Evolutionary conservation across 1,284 basidiomycete species (phyloP).

Genomic region (Fomitopsis pinicola): DNA sequence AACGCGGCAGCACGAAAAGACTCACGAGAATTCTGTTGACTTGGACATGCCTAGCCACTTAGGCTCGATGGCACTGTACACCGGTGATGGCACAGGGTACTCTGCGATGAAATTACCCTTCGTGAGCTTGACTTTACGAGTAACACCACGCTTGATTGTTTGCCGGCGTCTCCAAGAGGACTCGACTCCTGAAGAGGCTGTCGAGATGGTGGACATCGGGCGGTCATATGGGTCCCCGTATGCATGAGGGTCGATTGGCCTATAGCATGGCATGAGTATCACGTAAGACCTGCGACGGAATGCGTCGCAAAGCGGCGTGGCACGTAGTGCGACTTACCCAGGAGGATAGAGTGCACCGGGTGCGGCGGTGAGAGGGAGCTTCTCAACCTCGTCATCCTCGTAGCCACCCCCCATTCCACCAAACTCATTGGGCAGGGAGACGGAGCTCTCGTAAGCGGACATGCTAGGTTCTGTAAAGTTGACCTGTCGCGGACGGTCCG

Average conservation of each 20-base stretch:
- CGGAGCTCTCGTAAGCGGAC: slow-evolving; percentile 45
- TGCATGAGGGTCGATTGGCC: slow-evolving; percentile 54
- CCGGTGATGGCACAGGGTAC: slow-evolving; percentile 86
- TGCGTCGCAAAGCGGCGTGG: slow-evolving; percentile 1
- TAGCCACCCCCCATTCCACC: slow-evolving; percentile 36
- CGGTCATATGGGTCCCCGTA: slow-evolving; percentile 69
- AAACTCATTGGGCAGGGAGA: slow-evolving; percentile 53
- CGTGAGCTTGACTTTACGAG: slow-evolving; percentile 91
- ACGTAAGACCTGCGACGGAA: neutral
- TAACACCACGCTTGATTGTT: slow-evolving; percentile 88
- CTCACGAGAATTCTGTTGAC: slow-evolving; percentile 83
- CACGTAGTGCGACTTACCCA: slow-evolving; percentile 39
- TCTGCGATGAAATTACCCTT: slow-evolving; percentile 90
- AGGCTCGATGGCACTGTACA: slow-evolving; percentile 80
- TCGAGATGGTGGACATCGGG: slow-evolving; percentile 61
- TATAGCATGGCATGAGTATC: slow-evolving; percentile 20
- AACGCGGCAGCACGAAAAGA: slow-evolving; percentile 11
- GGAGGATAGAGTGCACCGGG: slow-evolving; percentile 70
- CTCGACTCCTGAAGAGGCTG: slow-evolving; percentile 62
- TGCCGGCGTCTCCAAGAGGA: slow-evolving; percentile 83
- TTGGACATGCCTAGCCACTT: slow-evolving; percentile 65
- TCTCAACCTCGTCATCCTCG: slow-evolving; percentile 68
- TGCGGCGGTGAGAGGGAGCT: slow-evolving; percentile 61
- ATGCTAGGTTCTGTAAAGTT: slow-evolving; percentile 55
- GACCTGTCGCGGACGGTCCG: slow-evolving; percentile 55